Conservation (phyloP, 2,329 filamentous ascomycete genomes). For the Pseudogymnoascus pannorum region DNA sequence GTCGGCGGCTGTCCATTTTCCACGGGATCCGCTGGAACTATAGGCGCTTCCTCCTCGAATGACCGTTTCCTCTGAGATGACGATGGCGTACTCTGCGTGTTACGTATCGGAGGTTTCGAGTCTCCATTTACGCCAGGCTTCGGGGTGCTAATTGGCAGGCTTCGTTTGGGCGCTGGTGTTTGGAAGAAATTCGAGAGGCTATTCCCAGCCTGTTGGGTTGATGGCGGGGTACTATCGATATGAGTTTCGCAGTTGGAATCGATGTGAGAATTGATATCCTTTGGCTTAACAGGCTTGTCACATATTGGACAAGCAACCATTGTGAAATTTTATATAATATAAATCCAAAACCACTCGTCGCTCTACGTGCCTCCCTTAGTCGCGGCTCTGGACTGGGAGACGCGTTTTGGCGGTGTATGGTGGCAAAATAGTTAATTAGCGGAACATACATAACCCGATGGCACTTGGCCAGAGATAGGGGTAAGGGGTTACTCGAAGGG, state of each 20-base stretch:
- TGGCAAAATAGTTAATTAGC: not conserved
- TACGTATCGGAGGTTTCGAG: slow-evolving; percentile 29
- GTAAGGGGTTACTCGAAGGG: not conserved
- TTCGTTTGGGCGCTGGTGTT: slow-evolving; percentile 51
- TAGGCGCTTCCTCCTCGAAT: slow-evolving; percentile 22
- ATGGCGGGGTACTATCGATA: slow-evolving; percentile 43
- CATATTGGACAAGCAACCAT: slow-evolving; percentile 76
- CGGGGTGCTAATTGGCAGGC: slow-evolving; percentile 25
- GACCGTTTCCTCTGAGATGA: slow-evolving; percentile 25
- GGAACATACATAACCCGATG: not conserved
- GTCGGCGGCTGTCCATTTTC: slow-evolving; percentile 17
- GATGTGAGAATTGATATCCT: slow-evolving; percentile 82
- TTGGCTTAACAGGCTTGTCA: slow-evolving; percentile 60
- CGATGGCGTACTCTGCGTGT: slow-evolving; percentile 19
- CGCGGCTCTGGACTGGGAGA: not conserved
- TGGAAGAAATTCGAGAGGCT: slow-evolving; percentile 54
- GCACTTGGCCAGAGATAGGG: not conserved
- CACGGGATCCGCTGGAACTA: not conserved
- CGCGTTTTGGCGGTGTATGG: not conserved
- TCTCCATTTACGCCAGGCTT: slow-evolving; percentile 28
- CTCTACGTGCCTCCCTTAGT: not conserved
- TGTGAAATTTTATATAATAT: not conserved
- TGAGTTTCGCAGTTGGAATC: slow-evolving; percentile 72
- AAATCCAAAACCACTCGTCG: not conserved
- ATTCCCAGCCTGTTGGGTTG: slow-evolving; percentile 28